Evolutionary conservation across 345 rosid genomes (phyloP).

Genomic region (Syzygium grande): DNA sequence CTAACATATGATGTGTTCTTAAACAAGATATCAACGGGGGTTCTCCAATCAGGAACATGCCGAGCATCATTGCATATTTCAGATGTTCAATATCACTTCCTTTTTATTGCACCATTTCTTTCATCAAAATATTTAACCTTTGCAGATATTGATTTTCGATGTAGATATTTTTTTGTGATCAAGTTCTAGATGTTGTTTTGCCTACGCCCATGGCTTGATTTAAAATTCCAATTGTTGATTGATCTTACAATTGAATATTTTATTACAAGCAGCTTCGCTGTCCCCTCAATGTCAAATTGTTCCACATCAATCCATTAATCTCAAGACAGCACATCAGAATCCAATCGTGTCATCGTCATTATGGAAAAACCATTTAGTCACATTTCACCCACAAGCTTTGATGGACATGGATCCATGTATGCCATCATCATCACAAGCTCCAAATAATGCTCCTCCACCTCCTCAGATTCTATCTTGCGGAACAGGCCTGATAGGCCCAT

Average conservation of each 20-base stretch:
- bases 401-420: not conserved
- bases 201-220: not conserved
- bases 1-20: not conserved
- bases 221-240: not conserved
- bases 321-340: not conserved
- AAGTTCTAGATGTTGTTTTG: too few species aligned
- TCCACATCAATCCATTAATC: not conserved
- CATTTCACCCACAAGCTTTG: not conserved
- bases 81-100: not conserved
- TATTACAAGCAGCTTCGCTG: not conserved
- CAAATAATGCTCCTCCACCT: not conserved
- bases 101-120: not conserved
- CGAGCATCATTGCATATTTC: too few species aligned
- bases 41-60: fast-evolving
- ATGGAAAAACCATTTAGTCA: not conserved
- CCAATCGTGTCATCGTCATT: not conserved
- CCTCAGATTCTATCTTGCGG: not conserved
- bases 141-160: not conserved
- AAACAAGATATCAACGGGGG: fast-evolving
- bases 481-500: too few species aligned
- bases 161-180: too few species aligned
- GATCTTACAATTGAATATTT: not conserved
- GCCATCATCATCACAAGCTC: not conserved
- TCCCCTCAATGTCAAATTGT: not conserved
- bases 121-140: not conserved